Base-by-base conservation (phyloP, 2,329 filamentous ascomycete genomes). In the Dothiorella sarmentorum region DNA sequence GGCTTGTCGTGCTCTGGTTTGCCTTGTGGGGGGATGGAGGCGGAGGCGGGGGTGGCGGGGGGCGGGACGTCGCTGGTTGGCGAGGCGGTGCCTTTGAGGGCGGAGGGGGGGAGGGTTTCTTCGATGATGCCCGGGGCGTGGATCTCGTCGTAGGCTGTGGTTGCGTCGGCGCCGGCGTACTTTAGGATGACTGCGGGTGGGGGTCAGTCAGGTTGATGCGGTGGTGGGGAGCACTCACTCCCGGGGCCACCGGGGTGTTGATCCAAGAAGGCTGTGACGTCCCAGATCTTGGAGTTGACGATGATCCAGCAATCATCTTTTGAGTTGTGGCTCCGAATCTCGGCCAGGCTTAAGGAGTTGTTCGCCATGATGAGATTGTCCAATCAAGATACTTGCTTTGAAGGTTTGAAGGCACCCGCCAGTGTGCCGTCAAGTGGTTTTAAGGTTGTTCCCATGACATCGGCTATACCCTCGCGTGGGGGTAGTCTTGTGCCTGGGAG, bases 231-330 rank as follows among this genome's bases (percentile, higher is more conserved):
- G 3, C 13, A 44, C 52, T 27, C 35, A 58, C 58, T 56, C 24
- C 56, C 60, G 37, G 82, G 73, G 20, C 84, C 84, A n/a, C 85
- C 84, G 3, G 84, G 83, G 69, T 86, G 84, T 51, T 84, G 75
- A 7, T 78, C 77, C 4, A 84, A 74, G 66, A 90, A 89, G 13
- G 80, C 77, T 3, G 83, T 86, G 29, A 90, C 73, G 69, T 90
- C 83, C 73, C 86, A 89, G 4, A 89, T 84, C 62, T 83, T 81
- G 33, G 81, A 81, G 67, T 89, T 82, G 7, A 90, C 79, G 5
- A 88, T 85, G 51, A 89, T 82, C 87, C 87, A 90, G 63, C 75
- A 78, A 7, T 67, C 68, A 9, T 70, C 67, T 47, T 68, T 71
- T 52, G 49, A 69, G 38, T 63, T 66, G 60, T 73, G 71, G 57